Evolutionary conservation across 148 eudicot species (phyloP), one percentile per base, ranked within the genome.

Genomic region (Polygonum aviculare): DNA sequence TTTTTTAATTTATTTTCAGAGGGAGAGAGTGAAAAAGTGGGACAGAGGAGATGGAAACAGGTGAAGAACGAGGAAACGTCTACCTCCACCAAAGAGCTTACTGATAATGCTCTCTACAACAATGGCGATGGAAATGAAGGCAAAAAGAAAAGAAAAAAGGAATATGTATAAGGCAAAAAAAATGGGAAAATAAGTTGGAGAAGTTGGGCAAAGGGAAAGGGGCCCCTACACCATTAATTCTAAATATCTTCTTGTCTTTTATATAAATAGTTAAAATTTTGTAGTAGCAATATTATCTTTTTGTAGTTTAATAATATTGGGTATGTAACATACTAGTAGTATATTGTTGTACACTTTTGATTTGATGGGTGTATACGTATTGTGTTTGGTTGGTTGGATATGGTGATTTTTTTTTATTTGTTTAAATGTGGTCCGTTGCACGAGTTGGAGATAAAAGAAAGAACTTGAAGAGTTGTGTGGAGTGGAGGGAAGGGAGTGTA

Each of bases 241-340:
- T 35, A 67, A 38, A 67, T 67, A 67, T 67, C 72, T 67, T 67
- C 72, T 67, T 67, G 72, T 67, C 72, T 67, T 67, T 67, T 41
- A 9, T 52, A 52, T 52, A 18, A 0, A 52, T 52, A 52, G 22
- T 9, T 60, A 60, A 60, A n/a, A 26, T 22, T 44, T 5, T 5
- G 1, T n/a, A 7, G 1, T 54, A 54, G 19, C 26, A 54, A 54
- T 54, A 54, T 54, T 26, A 26, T 26, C 31, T 26, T 22, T 54
- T 54, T 54, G n/a, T 19, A 18, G 3, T 54, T 54, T 54, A 41
- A 41, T 54, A 54, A 18, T 54, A 54, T 18, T 7, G 19, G 10
- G n/a, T 54, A 22, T 54, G 19, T 54, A 5, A 8, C 4, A 9
- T 21, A 22, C 31, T 26, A 26, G 31, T 26, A 26, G 31, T 26